Evolutionary conservation across 1,284 basidiomycete genomes (phyloP), one percentile per base, ranked within the genome.

Genomic region (Fomitopsis betulina): DNA sequence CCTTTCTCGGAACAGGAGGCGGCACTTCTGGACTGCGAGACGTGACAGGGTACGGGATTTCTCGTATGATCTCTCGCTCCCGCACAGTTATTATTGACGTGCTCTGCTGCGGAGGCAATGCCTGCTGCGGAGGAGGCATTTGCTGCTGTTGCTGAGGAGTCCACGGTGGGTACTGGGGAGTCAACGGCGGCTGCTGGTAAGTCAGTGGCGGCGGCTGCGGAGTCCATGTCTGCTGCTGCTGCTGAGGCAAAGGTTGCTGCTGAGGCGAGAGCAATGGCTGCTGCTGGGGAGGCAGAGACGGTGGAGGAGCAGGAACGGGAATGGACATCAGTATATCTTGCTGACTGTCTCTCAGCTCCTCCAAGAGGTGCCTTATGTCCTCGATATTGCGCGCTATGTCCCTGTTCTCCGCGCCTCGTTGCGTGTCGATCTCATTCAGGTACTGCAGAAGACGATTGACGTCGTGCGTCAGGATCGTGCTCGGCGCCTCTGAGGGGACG

Each of bases 361-460:
- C 77, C 55, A 57, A 23, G 10, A 57, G 32, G 3, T 30, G 50
- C 23, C 84, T 79, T 53, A 93, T 79, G 0, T 79, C 79, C 45
- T 77, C 76, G 2, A 93, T 73, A 62, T 85, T 83, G 39, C 82
- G 82, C 1, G 80, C 76, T 23, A 91, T 68, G 17, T 86, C 85
- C 39, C 79, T 73, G 50, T 78, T 81, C 62, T 92, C 89, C 1
- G 79, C 75, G 0, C 82, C 83, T 56, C 86, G 73, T 17, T 75
- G 72, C 38, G 78, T 76, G 64, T 90, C 82, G 37, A 86, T 74
- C 9, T 81, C 78, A 32, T 84, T 79, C n/a, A 93, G 70, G 59
- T 86, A 82, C 10, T 87, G 81, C 25, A 86, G 77, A 12, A 93
- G 70, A 8, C 81, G 76, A 62, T 86, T 84, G 25, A 93, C 77